Percentiles rank a stretch among this genome's conserved stretches.
Conservation (phyloP, 192 early-diverging fungal species). For the Coemansia interrupta region DNA sequence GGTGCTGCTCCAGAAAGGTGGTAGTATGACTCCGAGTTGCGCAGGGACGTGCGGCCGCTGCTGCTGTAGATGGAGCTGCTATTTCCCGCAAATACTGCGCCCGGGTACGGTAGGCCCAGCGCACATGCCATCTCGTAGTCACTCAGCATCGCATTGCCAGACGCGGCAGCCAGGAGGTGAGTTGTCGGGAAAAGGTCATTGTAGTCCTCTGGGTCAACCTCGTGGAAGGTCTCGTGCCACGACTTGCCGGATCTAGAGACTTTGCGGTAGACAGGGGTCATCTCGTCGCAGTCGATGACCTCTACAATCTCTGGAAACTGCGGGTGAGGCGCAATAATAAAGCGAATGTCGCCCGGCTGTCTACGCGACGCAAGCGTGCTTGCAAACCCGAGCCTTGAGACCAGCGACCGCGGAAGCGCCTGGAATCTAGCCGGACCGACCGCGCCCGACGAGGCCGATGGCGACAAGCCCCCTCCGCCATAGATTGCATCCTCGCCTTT, state of each 20-base stretch:
- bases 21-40: constrained; percentile 10
- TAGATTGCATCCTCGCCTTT: constrained; percentile 37
- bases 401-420: constrained; percentile 34
- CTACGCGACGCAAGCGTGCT: constrained; percentile 33
- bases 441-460: not conserved
- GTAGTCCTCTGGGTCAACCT: constrained; percentile 32
- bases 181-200: constrained; percentile 2
- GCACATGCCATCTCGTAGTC: constrained; percentile 49
- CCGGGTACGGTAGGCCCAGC: constrained; percentile 40
- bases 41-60: constrained; percentile 15
- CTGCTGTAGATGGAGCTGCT: constrained; percentile 19
- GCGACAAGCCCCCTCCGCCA: not conserved
- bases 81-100: constrained; percentile 14
- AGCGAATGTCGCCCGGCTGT: constrained; percentile 37
- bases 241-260: constrained; percentile 42
- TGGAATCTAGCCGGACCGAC: constrained; percentile 39
- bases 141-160: constrained; percentile 19
- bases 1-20: not conserved
- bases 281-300: constrained; percentile 41
- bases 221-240: constrained; percentile 52
- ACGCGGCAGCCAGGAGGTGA: not conserved
- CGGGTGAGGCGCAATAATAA: constrained; percentile 40
- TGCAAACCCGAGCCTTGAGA: constrained; percentile 31
- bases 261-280: constrained; percentile 44
- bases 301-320: constrained; percentile 31